These are phyloP conservation scores for Albifimbria verrucaria DNA, from an alignment of 2,329 filamentous ascomycete species.

Conservation along the genomic window DNA sequence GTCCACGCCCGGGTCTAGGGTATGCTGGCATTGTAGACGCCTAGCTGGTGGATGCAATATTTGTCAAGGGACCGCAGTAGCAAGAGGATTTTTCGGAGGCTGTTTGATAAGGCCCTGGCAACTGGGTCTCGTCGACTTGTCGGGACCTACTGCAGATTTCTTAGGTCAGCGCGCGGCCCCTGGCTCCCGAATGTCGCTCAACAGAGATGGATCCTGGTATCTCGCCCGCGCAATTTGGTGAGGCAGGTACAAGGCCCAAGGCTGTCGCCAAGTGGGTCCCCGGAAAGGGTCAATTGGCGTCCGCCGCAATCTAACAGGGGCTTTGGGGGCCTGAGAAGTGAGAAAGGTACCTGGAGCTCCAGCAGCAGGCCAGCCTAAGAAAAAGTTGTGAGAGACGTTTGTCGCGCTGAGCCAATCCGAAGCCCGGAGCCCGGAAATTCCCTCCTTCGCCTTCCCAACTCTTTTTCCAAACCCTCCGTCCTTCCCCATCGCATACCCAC, in stretches of 20 bases:
- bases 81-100: background rate
- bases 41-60: too few species aligned
- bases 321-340: background rate
- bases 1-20: too few species aligned
- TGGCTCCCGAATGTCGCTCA: background rate
- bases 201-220: background rate
- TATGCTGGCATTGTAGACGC: too few species aligned
- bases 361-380: slow-evolving; percentile 3
- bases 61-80: background rate
- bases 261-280: background rate
- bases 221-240: background rate
- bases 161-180: too few species aligned
- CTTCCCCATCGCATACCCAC: background rate
- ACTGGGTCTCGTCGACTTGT: too few species aligned
- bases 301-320: background rate
- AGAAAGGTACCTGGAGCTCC: background rate
- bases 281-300: background rate
- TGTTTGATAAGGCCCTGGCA: background rate
- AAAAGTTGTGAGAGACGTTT: slow-evolving; percentile 10
- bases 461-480: slow-evolving; percentile 8
- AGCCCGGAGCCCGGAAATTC: slow-evolving; percentile 10
- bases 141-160: too few species aligned
- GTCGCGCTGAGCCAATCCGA: slow-evolving; percentile 2
- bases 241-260: too few species aligned
- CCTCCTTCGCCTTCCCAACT: slow-evolving; percentile 5